Conservation (phyloP, 345 rosid species). For the Pistacia vera region DNA sequence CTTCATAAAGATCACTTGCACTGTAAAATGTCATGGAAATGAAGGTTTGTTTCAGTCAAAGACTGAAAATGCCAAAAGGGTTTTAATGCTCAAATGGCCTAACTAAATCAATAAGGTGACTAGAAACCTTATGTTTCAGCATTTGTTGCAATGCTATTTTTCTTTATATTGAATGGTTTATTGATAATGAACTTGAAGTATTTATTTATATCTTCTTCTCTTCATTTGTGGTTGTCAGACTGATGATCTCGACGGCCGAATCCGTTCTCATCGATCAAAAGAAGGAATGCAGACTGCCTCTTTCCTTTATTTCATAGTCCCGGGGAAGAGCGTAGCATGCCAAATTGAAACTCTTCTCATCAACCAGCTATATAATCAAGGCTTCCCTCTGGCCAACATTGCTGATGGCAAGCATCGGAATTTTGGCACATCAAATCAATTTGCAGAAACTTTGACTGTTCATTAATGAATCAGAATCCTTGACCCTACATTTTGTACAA, state of each 20-base stretch:
- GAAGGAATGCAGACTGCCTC: slow-evolving; percentile 71
- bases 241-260: slow-evolving; percentile 89
- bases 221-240: slow-evolving; percentile 39
- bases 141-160: background rate
- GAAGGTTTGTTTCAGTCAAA: background rate
- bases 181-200: background rate
- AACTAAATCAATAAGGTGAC: background rate
- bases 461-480: slow-evolving; percentile 5
- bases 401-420: slow-evolving; percentile 96
- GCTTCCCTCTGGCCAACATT: slow-evolving; percentile 63
- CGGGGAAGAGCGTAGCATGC: slow-evolving; percentile 93
- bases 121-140: background rate
- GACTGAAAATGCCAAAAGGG: background rate
- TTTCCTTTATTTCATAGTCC: slow-evolving; percentile 71
- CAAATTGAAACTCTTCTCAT: slow-evolving; percentile 92
- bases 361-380: slow-evolving; percentile 71
- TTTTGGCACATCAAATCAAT: slow-evolving; percentile 57
- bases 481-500: slow-evolving; percentile 20
- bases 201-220: background rate
- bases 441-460: slow-evolving; percentile 38
- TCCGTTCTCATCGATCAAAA: slow-evolving; percentile 66
- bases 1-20: background rate
- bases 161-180: background rate
- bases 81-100: background rate
- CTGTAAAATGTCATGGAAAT: background rate